Evolutionary conservation across 768 basidiomycete genomes (phyloP).

Genomic region (Amanita exitialis): DNA sequence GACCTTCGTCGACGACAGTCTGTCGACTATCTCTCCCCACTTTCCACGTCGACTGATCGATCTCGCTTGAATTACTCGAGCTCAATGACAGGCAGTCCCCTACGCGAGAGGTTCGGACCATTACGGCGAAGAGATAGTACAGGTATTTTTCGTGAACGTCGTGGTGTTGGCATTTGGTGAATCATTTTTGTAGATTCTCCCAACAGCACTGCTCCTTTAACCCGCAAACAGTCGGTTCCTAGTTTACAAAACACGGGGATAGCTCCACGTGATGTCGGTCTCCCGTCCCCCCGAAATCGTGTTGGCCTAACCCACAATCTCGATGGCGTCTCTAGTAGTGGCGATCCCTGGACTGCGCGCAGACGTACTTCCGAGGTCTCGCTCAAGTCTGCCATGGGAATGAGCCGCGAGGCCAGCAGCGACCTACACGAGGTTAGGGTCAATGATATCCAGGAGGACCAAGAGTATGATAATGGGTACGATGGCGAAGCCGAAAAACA

Average conservation of each 20-base stretch:
- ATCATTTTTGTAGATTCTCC: slow-evolving; percentile 41
- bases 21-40: slow-evolving; percentile 55
- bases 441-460: slow-evolving; percentile 51
- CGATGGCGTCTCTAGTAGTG: slow-evolving; percentile 60
- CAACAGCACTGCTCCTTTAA: slow-evolving; percentile 27
- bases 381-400: slow-evolving; percentile 28
- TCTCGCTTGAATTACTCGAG: slow-evolving; percentile 43
- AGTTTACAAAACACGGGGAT: slow-evolving; percentile 40
- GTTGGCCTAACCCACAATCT: slow-evolving; percentile 50
- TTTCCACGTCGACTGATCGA: slow-evolving; percentile 46
- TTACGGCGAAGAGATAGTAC: slow-evolving; percentile 61
- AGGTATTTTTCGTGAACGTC: slow-evolving; percentile 28
- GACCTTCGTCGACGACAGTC: slow-evolving; percentile 83
- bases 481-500: not conserved
- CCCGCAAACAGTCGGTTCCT: slow-evolving; percentile 65
- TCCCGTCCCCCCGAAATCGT: slow-evolving; percentile 61
- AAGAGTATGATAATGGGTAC: slow-evolving; percentile 24
- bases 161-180: slow-evolving; percentile 5
- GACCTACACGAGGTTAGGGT: slow-evolving; percentile 31
- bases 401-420: slow-evolving; percentile 26
- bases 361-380: slow-evolving; percentile 52
- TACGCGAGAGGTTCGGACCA: slow-evolving; percentile 58
- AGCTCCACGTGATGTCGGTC: slow-evolving; percentile 48
- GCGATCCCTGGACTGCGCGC: slow-evolving; percentile 61
- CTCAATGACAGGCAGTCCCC: slow-evolving; percentile 41